phyloP scores from a whole-genome alignment of 805 yeast species.

The Cyberlindnera bimundalis region DNA sequence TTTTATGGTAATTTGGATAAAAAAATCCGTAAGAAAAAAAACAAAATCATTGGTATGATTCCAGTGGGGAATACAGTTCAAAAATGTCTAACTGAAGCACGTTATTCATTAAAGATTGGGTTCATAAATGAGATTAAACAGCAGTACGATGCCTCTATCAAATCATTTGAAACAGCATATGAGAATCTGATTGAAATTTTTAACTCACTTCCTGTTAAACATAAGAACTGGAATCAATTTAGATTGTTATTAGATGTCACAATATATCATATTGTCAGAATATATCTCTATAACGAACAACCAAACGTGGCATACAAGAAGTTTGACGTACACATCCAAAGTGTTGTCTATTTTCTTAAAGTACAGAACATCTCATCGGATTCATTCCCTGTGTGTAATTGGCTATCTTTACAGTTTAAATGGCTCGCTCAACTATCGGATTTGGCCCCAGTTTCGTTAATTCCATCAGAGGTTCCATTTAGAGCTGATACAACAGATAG shows the following conservation, averaged over 20 bases:
- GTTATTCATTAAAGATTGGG: slow-evolving; percentile 51
- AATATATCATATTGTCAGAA: slow-evolving; percentile 60
- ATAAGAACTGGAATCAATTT: slow-evolving; percentile 39
- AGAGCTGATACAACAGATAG: slow-evolving; percentile 21
- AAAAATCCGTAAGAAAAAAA: slow-evolving; percentile 37
- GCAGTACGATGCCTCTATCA: slow-evolving; percentile 46
- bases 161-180: slow-evolving; percentile 49
- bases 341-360: slow-evolving; percentile 40
- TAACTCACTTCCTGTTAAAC: slow-evolving; percentile 25
- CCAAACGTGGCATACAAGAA: slow-evolving; percentile 58
- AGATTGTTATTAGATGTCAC: slow-evolving; percentile 54
- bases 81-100: slow-evolving; percentile 28
- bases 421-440: slow-evolving; percentile 61
- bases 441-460: slow-evolving; percentile 40
- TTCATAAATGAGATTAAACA: slow-evolving; percentile 47
- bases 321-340: slow-evolving; percentile 60
- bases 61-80: slow-evolving; percentile 1
- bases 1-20: slow-evolving; percentile 42
- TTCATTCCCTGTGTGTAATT: slow-evolving; percentile 35
- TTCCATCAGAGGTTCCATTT: slow-evolving; percentile 40
- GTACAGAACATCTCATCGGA: slow-evolving; percentile 25
- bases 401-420: slow-evolving; percentile 63
- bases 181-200: slow-evolving; percentile 44
- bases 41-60: slow-evolving; percentile 20
- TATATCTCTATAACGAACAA: slow-evolving; percentile 56